Evolutionary conservation across 495 filamentous ascomycete genomes (phyloP), one percentile per base, ranked within the genome.

Genomic region (Amniculicola lignicola): DNA sequence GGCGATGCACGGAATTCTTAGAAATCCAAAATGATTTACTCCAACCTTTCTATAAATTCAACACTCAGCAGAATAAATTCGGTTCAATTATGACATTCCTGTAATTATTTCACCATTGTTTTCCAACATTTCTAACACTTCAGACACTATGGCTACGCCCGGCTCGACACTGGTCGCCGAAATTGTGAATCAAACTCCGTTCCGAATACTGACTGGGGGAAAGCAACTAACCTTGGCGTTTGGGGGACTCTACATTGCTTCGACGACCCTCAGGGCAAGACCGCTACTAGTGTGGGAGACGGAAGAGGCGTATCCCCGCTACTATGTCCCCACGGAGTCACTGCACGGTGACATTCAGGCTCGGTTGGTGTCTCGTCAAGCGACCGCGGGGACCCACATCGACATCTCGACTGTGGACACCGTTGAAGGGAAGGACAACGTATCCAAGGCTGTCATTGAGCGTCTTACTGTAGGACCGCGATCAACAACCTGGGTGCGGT

Each of bases 201-300:
- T n/a, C n/a, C n/a, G n/a, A n/a, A n/a, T n/a, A n/a, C n/a, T n/a
- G 16, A 19, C 16, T 6, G 42, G 24, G 18, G 9, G 43, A 15
- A 56, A 50, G 22, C 42, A 56, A 19, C 4, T 56, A 14, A 56
- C 52, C 11, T 33, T 56, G 4, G 52, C 52, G 3, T 24, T 56
- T 37, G 52, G 43, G 11, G 43, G 40, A 14, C 23, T 50, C n/a
- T 56, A 56, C 21, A 50, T 56, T 24, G 52, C 31, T 14, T 33
- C 52, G 10, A 56, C 52, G 22, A 56, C 52, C 28, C 4, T 37
- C 4, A n/a, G 5, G n/a, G 52, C 41, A 27, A 56, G 36, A 23
- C 45, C 52, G 11, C 23, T 49, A 14, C 29, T 56, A 10, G 44
- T 56, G 4, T 56, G 52, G 52, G 52, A 56, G 37, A 50, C 7